A percentile compares a stretch with the other conserved stretches of the same genome.
These are phyloP conservation scores for Sphagnurus paluster DNA, from an alignment of 1,284 basidiomycete species.

Conservation along the genomic window DNA sequence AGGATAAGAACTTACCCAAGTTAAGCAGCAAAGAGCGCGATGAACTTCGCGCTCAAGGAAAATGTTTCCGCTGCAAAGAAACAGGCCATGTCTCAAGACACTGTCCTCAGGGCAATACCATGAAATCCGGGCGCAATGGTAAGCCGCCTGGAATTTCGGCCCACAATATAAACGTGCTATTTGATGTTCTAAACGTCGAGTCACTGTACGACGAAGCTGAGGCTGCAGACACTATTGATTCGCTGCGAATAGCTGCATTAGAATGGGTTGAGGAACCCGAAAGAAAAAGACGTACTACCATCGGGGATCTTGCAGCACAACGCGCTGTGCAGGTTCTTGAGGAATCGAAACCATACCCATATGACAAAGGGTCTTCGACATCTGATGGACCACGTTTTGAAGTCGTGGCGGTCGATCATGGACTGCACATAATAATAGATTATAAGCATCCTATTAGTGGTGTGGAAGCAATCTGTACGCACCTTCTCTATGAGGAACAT, in stretches of 20 bases:
- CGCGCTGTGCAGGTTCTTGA: constrained; percentile 3
- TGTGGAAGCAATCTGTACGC: background rate
- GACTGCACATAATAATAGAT: constrained; percentile 2
- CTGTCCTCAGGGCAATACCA: constrained; percentile 3
- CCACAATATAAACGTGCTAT: constrained; percentile 3
- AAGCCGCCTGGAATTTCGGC: constrained; percentile 2
- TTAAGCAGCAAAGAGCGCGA: constrained; percentile 16
- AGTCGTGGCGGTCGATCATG: background rate
- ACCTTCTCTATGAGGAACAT: background rate
- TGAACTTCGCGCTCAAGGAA: constrained; percentile 15
- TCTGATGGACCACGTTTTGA: background rate
- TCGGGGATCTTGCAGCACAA: constrained; percentile 6
- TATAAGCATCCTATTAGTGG: constrained; percentile 3
- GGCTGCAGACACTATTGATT: background rate
- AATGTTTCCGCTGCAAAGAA: constrained; percentile 22
- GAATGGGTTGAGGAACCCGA: background rate
- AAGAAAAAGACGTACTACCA: background rate
- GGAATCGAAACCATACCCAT: constrained; percentile 4
- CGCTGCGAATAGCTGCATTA: background rate
- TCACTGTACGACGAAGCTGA: background rate
- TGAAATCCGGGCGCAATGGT: background rate
- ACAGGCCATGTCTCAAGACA: constrained; percentile 17
- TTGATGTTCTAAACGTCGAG: background rate
- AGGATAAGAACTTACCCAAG: background rate
- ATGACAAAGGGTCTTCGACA: background rate